phyloP scores from a whole-genome alignment of 306 rosid species.

The Glycine soja region DNA sequence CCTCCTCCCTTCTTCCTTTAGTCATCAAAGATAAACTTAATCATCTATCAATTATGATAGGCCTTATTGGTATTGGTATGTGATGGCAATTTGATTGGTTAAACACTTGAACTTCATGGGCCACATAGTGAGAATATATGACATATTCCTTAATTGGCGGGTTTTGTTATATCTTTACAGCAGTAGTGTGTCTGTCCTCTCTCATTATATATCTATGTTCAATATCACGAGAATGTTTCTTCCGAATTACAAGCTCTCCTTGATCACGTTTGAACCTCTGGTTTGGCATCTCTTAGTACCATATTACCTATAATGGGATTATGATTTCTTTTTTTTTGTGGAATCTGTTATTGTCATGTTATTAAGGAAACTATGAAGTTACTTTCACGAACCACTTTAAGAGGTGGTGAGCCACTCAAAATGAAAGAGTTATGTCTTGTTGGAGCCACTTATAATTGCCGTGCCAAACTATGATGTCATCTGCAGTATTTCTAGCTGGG shows the following conservation, averaged over 20 bases:
- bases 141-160: conserved; percentile 32
- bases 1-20: too few species aligned
- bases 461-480: conserved; percentile 27
- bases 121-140: conserved; percentile 24
- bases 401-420: background rate
- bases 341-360: conserved; percentile 14
- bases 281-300: conserved; percentile 18
- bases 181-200: background rate
- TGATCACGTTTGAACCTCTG: conserved; percentile 10
- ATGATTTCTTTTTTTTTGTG: background rate
- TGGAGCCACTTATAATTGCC: conserved; percentile 18
- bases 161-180: conserved; percentile 25
- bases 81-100: background rate
- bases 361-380: conserved; percentile 32
- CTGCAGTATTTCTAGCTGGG: background rate
- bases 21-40: too few species aligned
- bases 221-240: conserved; percentile 24
- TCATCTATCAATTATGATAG: too few species aligned
- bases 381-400: conserved; percentile 23
- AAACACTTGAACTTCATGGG: background rate
- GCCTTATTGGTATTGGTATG: too few species aligned
- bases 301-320: conserved; percentile 1
- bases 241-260: background rate
- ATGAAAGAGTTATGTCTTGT: conserved; percentile 3
- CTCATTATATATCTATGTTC: conserved; percentile 12